Evolutionary conservation across 2,329 filamentous ascomycete genomes (phyloP).

Genomic region (Zarea fungicola): DNA sequence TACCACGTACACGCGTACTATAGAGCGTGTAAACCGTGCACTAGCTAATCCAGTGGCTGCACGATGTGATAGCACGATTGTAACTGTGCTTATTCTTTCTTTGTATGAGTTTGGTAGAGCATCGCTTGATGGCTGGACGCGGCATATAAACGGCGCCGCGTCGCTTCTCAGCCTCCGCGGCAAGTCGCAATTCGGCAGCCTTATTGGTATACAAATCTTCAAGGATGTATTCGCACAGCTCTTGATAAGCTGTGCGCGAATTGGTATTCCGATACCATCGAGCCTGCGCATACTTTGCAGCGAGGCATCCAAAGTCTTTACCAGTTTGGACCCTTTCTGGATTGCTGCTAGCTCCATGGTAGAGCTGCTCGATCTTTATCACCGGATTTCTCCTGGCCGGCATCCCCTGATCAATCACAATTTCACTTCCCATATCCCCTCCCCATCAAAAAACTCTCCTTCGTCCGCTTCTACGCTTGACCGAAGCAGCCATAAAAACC

Average conservation of each 20-base stretch:
- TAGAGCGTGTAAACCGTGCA: conserved; percentile 12
- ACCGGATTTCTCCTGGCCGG: conserved; percentile 11
- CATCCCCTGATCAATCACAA: conserved; percentile 6
- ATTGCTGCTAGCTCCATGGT: conserved; percentile 11
- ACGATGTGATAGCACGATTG: conserved; percentile 11
- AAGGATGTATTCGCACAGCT: conserved; percentile 13
- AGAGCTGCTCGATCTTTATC: conserved; percentile 13
- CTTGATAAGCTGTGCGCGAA: conserved; percentile 7
- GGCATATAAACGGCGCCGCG: conserved; percentile 12
- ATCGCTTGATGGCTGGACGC: conserved; percentile 13
- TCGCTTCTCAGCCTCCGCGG: conserved; percentile 12
- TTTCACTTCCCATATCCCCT: not conserved
- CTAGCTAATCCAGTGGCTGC: conserved; percentile 9
- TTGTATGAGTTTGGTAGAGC: conserved; percentile 13
- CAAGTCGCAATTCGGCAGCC: conserved; percentile 9
- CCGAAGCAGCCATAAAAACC: too few relatives aligned
- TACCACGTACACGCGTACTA: conserved; percentile 11
- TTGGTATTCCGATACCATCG: conserved; percentile 8
- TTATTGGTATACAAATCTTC: conserved; percentile 12
- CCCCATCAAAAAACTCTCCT: not conserved
- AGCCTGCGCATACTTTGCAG: conserved; percentile 11
- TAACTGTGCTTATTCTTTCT: conserved; percentile 9
- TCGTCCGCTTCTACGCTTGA: not conserved
- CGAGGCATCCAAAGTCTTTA: conserved; percentile 13
- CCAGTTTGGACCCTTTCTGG: conserved; percentile 12